phyloP scores from a whole-genome alignment of 768 basidiomycete genomes.

The Jaapia argillacea region DNA sequence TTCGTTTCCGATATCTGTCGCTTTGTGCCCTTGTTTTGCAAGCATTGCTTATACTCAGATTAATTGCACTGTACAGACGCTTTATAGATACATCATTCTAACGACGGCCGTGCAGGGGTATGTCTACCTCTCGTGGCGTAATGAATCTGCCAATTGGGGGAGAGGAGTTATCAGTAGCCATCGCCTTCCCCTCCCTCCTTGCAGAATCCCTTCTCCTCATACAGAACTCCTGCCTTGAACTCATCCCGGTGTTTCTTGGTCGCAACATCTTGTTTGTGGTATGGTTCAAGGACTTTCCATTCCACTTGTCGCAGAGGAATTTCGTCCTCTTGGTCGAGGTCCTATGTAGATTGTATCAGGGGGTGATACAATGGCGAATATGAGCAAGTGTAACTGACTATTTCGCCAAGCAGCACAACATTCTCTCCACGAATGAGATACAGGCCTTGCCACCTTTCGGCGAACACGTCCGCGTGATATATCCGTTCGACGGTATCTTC shows the following conservation, averaged over 20 bases:
- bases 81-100: not conserved
- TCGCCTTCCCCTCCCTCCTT: conserved; percentile 96
- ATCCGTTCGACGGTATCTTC: conserved; percentile 94
- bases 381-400: conserved; percentile 48
- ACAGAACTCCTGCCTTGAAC: conserved; percentile 71
- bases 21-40: not conserved
- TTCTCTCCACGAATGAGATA: conserved; percentile 97
- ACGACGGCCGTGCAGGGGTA: not conserved
- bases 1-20: conserved; percentile 12
- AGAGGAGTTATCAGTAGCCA: conserved; percentile 53
- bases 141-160: conserved; percentile 25
- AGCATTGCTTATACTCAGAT: not conserved
- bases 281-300: conserved; percentile 54
- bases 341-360: conserved; percentile 34
- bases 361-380: conserved; percentile 4
- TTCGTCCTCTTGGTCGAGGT: conserved; percentile 88
- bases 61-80: not conserved
- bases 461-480: conserved; percentile 82
- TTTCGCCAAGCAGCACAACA: conserved; percentile 93
- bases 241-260: conserved; percentile 76
- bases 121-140: conserved; percentile 15
- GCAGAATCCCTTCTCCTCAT: conserved; percentile 81
- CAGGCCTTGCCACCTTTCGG: conserved; percentile 81
- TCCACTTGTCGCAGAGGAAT: conserved; percentile 70
- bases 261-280: conserved; percentile 67